Evolutionary conservation across 495 filamentous ascomycete species (phyloP).

Genomic region (Annulohypoxylon bovei): DNA sequence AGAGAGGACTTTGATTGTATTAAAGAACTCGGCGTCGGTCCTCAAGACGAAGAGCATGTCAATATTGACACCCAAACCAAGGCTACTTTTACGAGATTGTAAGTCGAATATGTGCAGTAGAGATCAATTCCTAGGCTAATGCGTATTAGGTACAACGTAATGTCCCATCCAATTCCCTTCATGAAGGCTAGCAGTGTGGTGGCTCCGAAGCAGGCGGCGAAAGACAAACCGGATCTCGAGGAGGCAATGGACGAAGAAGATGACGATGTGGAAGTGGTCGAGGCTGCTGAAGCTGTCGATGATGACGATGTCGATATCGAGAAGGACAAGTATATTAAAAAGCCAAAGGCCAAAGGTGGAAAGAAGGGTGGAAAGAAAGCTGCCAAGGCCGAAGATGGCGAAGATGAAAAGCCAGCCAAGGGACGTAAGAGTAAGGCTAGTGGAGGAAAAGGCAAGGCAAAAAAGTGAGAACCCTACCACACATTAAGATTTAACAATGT

Average conservation of each 20-base stretch:
- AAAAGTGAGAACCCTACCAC: conserved; percentile 38
- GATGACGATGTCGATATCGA: conserved; percentile 80
- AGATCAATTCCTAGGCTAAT: conserved; percentile 31
- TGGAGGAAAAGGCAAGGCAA: conserved; percentile 54
- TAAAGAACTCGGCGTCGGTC: conserved; percentile 88
- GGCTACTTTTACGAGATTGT: conserved; percentile 84
- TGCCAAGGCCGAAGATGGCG: conserved; percentile 59
- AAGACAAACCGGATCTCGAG: conserved; percentile 91
- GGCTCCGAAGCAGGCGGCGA: conserved; percentile 72
- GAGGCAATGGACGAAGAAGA: conserved; percentile 95
- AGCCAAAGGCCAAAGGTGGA: conserved; percentile 73
- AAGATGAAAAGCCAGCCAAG: conserved; percentile 65
- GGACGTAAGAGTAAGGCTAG: conserved; percentile 53
- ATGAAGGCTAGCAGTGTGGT: conserved; percentile 87
- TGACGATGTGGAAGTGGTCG: conserved; percentile 75
- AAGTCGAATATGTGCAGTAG: conserved; percentile 47
- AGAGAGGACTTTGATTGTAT: conserved; percentile 94
- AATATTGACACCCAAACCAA: conserved; percentile 88
- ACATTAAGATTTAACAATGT: neutral
- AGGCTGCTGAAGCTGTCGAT: conserved; percentile 57
- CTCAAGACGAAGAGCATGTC: conserved; percentile 76
- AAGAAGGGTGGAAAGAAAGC: conserved; percentile 66
- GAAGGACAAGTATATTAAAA: conserved; percentile 96
- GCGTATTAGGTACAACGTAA: conserved; percentile 76
- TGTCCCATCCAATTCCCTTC: conserved; percentile 91